These are phyloP conservation scores for Vitellaria paradoxa DNA, from an alignment of 179 eudicot species.

Conservation along the genomic window DNA sequence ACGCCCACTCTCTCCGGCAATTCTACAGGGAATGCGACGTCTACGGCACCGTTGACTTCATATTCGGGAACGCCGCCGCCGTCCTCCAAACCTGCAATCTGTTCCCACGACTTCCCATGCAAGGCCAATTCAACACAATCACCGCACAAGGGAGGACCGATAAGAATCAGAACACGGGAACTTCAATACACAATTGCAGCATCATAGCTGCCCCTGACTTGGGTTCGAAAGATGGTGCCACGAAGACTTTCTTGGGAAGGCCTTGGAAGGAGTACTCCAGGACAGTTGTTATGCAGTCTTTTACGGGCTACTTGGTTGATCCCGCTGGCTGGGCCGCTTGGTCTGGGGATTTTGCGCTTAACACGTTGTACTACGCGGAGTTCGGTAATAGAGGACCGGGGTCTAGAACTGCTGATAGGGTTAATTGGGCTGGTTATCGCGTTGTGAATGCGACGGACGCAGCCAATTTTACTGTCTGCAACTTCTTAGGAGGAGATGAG, in stretches of 20 bases:
- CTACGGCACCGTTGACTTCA: constrained; percentile 51
- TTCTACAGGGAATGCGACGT: constrained; percentile 45
- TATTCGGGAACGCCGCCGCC: constrained; percentile 46
- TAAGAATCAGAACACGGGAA: constrained; percentile 14
- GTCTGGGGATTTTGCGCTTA: constrained; percentile 36
- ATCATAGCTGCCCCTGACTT: background rate
- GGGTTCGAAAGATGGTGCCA: constrained; percentile 17
- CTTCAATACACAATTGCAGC: constrained; percentile 11
- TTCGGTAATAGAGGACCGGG: constrained; percentile 41
- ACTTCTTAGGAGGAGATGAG: constrained; percentile 31
- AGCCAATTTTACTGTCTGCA: constrained; percentile 34
- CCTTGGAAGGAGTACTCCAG: constrained; percentile 24
- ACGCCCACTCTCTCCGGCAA: constrained; percentile 44
- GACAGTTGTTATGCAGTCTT: constrained; percentile 30
- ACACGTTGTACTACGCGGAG: constrained; percentile 45
- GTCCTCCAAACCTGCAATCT: constrained; percentile 45
- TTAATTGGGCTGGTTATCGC: constrained; percentile 44
- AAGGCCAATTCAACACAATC: constrained; percentile 36
- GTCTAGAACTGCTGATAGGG: constrained; percentile 31
- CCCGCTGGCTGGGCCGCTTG: constrained; percentile 44
- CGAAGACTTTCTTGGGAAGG: constrained; percentile 26
- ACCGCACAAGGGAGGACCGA: constrained; percentile 17
- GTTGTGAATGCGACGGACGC: constrained; percentile 27
- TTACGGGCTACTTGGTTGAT: constrained; percentile 28
- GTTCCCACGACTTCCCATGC: constrained; percentile 37